Conservation (phyloP, 2,329 filamentous ascomycete species). For the Stachybotrys chlorohalonatus region DNA sequence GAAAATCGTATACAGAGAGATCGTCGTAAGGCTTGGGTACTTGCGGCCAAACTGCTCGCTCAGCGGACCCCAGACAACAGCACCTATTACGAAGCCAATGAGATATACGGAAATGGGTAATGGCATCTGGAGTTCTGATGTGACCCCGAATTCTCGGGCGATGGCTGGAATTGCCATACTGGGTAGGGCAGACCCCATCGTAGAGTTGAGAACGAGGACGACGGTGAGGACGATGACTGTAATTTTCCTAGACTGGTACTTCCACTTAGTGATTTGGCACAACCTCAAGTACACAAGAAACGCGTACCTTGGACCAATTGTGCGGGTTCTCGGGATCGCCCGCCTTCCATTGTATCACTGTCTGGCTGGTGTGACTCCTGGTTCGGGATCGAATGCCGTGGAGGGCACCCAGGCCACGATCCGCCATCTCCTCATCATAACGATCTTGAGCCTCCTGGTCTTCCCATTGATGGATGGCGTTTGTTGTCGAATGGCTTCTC, state of each 20-base stretch:
- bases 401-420: slow-evolving; percentile 21
- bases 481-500: slow-evolving; percentile 12
- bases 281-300: neutral
- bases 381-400: slow-evolving; percentile 24
- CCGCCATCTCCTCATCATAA: slow-evolving; percentile 32
- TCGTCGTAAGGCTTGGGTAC: slow-evolving; percentile 34
- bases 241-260: slow-evolving; percentile 40
- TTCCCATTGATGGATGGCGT: slow-evolving; percentile 17
- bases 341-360: slow-evolving; percentile 34
- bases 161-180: slow-evolving; percentile 54
- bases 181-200: slow-evolving; percentile 55
- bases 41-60: slow-evolving; percentile 56
- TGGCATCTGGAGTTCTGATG: slow-evolving; percentile 31
- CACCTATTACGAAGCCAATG: slow-evolving; percentile 53
- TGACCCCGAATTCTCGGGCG: slow-evolving; percentile 45
- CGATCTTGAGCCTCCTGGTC: slow-evolving; percentile 30
- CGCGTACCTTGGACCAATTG: slow-evolving; percentile 36
- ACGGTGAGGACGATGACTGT: slow-evolving; percentile 46
- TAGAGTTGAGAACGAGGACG: slow-evolving; percentile 56
- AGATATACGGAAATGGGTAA: slow-evolving; percentile 56
- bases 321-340: slow-evolving; percentile 43
- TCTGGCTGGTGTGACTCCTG: slow-evolving; percentile 19
- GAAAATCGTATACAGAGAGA: slow-evolving; percentile 38
- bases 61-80: slow-evolving; percentile 54
- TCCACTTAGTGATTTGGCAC: neutral